phyloP scores from a whole-genome alignment of 2,329 filamentous ascomycete genomes.

The Monosporascus ibericus region DNA sequence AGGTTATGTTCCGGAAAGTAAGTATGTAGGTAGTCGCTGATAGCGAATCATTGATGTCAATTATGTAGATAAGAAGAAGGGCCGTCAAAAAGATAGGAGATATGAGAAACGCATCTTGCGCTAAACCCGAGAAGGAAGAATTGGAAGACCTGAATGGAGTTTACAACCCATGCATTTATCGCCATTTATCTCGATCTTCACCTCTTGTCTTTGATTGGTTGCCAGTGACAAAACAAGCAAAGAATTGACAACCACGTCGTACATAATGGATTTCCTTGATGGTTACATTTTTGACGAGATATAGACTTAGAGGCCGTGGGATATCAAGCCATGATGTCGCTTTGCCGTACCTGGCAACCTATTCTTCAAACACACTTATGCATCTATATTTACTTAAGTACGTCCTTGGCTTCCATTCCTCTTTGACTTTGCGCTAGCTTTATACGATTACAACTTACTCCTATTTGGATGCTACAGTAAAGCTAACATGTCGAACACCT shows the following conservation, averaged over 20 bases:
- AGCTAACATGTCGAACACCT: too few relatives aligned
- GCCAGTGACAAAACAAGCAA: neutral
- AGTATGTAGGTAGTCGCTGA: neutral
- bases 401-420: too few relatives aligned
- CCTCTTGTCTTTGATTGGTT: neutral
- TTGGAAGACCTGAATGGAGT: neutral
- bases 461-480: too few relatives aligned
- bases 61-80: neutral
- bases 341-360: too few relatives aligned
- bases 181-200: neutral
- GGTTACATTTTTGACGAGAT: neutral
- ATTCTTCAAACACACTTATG: too few relatives aligned
- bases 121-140: neutral
- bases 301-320: too few relatives aligned
- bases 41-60: neutral
- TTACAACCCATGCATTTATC: neutral
- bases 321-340: too few relatives aligned
- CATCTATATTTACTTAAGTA: too few relatives aligned
- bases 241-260: neutral
- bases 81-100: slow-evolving; percentile 10
- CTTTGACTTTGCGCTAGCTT: too few relatives aligned
- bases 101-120: slow-evolving; percentile 15
- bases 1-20: neutral
- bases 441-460: too few relatives aligned
- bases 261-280: neutral